Evolutionary conservation across 345 rosid genomes (phyloP).

Genomic region (Sisymbrium altissimum): DNA sequence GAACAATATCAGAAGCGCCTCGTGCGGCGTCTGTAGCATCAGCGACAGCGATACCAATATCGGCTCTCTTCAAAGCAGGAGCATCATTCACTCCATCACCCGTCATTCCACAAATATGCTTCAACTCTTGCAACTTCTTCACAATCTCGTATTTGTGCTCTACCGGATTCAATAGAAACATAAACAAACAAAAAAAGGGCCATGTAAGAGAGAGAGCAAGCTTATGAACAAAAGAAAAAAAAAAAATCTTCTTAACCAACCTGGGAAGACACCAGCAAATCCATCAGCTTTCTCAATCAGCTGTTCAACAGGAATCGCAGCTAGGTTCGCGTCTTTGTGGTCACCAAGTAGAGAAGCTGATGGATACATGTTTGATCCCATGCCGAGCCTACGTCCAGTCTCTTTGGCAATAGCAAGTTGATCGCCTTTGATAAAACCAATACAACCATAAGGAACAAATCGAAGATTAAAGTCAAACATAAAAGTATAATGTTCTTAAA

Average conservation of each 20-base stretch:
- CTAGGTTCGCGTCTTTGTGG: conserved; percentile 56
- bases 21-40: conserved; percentile 94
- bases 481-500: neutral
- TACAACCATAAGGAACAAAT: neutral
- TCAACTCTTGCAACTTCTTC: conserved; percentile 80
- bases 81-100: conserved; percentile 99
- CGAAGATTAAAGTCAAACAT: neutral
- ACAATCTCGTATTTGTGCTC: conserved; percentile 97
- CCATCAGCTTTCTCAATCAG: conserved; percentile 93
- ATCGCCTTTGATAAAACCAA: conserved; percentile 19
- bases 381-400: conserved; percentile 91
- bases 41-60: conserved; percentile 91
- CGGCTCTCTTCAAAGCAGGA: conserved; percentile 92
- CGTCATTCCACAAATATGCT: conserved; percentile 91
- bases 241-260: conserved; percentile 31
- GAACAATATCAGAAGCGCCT: conserved; percentile 51
- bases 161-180: conserved; percentile 10
- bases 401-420: conserved; percentile 79
- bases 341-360: conserved; percentile 81
- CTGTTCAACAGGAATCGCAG: conserved; percentile 75
- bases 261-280: conserved; percentile 95
- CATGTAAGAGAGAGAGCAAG: neutral
- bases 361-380: conserved; percentile 97
- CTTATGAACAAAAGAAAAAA: neutral
- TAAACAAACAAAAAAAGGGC: neutral